Evolutionary conservation across 2,329 filamentous ascomycete species (phyloP).

Genomic region (Phaeomoniella chlamydospora): DNA sequence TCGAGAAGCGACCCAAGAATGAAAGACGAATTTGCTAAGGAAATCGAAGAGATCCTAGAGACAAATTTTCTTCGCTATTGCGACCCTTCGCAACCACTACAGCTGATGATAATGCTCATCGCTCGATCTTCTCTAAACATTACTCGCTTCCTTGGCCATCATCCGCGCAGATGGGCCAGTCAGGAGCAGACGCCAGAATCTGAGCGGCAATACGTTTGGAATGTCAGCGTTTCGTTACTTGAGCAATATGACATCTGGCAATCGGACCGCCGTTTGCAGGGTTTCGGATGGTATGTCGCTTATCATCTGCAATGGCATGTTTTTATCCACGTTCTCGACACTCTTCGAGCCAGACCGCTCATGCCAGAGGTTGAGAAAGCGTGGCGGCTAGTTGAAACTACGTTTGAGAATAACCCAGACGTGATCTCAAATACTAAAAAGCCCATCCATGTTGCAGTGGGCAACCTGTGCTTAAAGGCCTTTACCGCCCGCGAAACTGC

Average conservation of each 20-base stretch:
- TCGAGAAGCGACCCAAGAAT: slow-evolving; percentile 2
- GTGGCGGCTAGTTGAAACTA: slow-evolving; percentile 18
- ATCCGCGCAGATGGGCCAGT: slow-evolving; percentile 18
- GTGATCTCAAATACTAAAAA: slow-evolving; percentile 13
- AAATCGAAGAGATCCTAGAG: slow-evolving; percentile 16
- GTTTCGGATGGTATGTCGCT: slow-evolving; percentile 18
- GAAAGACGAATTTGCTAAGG: slow-evolving; percentile 11
- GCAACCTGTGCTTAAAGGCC: slow-evolving; percentile 18
- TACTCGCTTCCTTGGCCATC: slow-evolving; percentile 12
- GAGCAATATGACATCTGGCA: slow-evolving; percentile 19
- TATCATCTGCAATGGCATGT: slow-evolving; percentile 20
- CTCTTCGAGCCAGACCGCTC: slow-evolving; percentile 17
- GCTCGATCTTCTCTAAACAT: slow-evolving; percentile 7
- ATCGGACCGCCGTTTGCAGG: slow-evolving; percentile 15
- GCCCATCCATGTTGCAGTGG: slow-evolving; percentile 17
- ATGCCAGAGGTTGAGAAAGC: slow-evolving; percentile 16
- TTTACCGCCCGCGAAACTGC: slow-evolving; percentile 11
- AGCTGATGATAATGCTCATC: slow-evolving; percentile 18
- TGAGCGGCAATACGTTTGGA: slow-evolving; percentile 17
- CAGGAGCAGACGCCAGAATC: slow-evolving; percentile 12
- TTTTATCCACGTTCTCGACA: slow-evolving; percentile 20
- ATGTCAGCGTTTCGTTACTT: slow-evolving; percentile 14
- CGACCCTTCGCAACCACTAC: slow-evolving; percentile 20
- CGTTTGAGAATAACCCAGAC: slow-evolving; percentile 18
- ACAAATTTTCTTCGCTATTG: slow-evolving; percentile 18